Conservation (phyloP, 2,329 filamentous ascomycete genomes). For the Pseudocercospora fijiensis region DNA sequence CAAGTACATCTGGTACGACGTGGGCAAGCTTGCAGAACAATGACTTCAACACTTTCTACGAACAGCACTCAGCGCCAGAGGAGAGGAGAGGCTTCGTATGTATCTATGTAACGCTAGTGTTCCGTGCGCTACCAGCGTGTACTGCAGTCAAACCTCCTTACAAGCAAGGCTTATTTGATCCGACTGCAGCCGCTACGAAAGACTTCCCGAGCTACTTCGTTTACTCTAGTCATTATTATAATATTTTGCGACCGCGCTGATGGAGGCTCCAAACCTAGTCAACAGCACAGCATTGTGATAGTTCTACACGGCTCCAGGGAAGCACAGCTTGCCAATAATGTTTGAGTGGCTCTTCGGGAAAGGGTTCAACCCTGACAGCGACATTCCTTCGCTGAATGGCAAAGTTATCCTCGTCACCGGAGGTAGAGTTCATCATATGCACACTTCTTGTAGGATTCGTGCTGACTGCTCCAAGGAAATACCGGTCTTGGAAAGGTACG, state of each 20-base stretch:
- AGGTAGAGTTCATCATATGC: slow-evolving; percentile 9
- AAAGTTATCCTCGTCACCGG: slow-evolving; percentile 37
- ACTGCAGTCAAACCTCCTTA: too few species aligned
- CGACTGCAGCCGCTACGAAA: neutral
- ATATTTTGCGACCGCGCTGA: too few species aligned
- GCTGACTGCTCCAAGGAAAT: slow-evolving; percentile 37
- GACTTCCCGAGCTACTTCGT: too few species aligned
- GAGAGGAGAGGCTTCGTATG: too few species aligned
- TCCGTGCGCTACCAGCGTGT: neutral
- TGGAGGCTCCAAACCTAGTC: too few species aligned
- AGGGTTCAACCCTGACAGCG: slow-evolving; percentile 32
- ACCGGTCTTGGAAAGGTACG: slow-evolving; percentile 47
- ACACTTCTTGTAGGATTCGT: neutral
- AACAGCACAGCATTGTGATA: neutral
- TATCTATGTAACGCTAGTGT: too few species aligned
- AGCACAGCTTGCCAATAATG: too few species aligned
- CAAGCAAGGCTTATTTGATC: too few species aligned
- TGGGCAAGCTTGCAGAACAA: neutral
- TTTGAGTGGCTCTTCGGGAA: slow-evolving; percentile 25
- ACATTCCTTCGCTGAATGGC: slow-evolving; percentile 36
- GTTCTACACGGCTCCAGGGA: too few species aligned
- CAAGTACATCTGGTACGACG: neutral
- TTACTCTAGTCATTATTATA: too few species aligned
- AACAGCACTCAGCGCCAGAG: neutral
- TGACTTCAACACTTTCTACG: neutral